Base-by-base conservation (phyloP, 352 stramenopile genomes). In the Pythium grandisporangium region DNA sequence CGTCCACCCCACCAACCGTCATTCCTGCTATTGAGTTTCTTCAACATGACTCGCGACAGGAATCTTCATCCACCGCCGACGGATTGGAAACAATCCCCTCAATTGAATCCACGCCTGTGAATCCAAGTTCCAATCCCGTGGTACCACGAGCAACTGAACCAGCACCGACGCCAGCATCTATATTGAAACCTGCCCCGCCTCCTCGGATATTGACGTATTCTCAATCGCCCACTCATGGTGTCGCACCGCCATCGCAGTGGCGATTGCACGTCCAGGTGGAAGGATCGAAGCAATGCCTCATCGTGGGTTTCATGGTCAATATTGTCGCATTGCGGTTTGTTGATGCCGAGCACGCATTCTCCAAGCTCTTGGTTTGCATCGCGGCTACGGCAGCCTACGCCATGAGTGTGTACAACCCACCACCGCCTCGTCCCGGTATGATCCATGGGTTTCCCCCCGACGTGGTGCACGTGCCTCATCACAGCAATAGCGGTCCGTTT, bases 251-350 rank as follows among this genome's bases (percentile, higher is more conserved):
- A 19, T 43, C 48, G 2, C 48, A 51, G 7, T 88, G 71, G 70
- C 48, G 66, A 29, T 53, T 88, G 2, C 48, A 84, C 16, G 23
- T 88, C 33, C 58, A 60, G 0, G 48, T 85, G 2, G 72, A 84
- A 37, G 75, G 75, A 10, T 71, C 59, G 21, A 82, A 88, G 44
- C 70, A 79, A 43, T 88, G 72, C 36, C 48, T 85, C 22, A 88
- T 88, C 45, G 55, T 83, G 3, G 70, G 75, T 20, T 84, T 88
- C 30, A 70, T 88, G 55, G 50, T 88, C 16, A 88, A 88, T 44
- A 85, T 85, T 11, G 58, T 84, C 36, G 70, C 75, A 4, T 61
- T 88, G 27, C 70, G 76, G 46, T 82, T 64, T 8, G 39, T 85
- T 1, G 72, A 64, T 10, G 61, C 61, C n/a, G 71, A 88, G 55